Evolutionary conservation across 371 early-diverging fungal species (phyloP).

Genomic region (Mortierella sp.): DNA sequence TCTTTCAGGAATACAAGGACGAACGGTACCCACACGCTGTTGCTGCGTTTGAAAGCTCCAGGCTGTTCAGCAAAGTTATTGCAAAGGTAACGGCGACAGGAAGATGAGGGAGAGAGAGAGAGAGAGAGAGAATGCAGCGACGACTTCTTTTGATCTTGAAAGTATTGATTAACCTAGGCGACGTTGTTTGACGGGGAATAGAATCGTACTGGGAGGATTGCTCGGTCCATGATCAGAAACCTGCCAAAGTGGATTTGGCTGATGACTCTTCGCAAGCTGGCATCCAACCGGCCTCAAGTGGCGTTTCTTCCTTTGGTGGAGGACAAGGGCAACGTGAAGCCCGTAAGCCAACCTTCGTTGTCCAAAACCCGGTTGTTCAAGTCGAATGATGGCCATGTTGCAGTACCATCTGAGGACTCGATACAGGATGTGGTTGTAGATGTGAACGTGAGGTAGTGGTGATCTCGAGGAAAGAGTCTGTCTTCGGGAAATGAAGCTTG

Average conservation of each 20-base stretch:
- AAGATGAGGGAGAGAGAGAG: not conserved
- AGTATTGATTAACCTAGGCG: too few species aligned
- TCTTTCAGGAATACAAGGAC: conserved; percentile 13
- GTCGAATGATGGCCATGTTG: not conserved
- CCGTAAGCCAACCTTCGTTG: conserved; percentile 12
- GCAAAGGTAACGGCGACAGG: conserved; percentile 1
- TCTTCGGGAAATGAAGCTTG: too few species aligned
- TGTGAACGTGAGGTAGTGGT: too few species aligned
- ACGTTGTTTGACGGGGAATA: too few species aligned
- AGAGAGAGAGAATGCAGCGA: not conserved
- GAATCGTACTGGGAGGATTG: not conserved
- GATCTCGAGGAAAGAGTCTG: too few species aligned
- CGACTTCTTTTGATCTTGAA: not conserved
- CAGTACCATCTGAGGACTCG: too few species aligned
- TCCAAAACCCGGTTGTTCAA: conserved; percentile 3
- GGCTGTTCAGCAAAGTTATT: conserved; percentile 7
- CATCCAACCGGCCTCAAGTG: conserved; percentile 10
- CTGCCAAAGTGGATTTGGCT: conserved; percentile 22
- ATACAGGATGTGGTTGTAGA: too few species aligned
- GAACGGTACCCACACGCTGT: conserved; percentile 9
- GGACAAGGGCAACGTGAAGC: conserved; percentile 16
- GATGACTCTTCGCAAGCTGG: conserved; percentile 2
- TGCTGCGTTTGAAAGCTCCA: not conserved
- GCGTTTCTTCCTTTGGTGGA: conserved; percentile 20
- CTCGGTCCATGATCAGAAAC: conserved; percentile 1